phyloP scores from a whole-genome alignment of 768 basidiomycete genomes.

The Russula earlei region DNA sequence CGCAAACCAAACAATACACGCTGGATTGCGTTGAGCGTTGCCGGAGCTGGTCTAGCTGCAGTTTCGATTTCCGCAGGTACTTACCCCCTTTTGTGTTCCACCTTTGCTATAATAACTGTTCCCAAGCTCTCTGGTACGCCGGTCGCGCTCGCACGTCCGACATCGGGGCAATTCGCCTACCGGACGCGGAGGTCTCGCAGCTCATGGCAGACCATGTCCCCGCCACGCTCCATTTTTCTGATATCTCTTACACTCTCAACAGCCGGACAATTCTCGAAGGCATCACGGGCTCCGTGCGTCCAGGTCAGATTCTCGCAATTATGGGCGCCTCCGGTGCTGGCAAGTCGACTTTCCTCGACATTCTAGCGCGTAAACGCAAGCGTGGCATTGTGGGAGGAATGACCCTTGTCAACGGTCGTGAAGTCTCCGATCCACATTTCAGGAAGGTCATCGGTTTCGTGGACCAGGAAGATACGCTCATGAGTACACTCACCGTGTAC shows the following conservation, averaged over 20 bases:
- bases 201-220: constrained; percentile 94
- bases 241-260: constrained; percentile 69
- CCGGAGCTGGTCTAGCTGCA: constrained; percentile 67
- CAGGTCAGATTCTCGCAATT: constrained; percentile 89
- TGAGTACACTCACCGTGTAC: constrained; percentile 95
- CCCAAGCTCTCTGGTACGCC: constrained; percentile 79
- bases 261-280: constrained; percentile 62
- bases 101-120: not conserved
- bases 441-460: constrained; percentile 88
- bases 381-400: constrained; percentile 65
- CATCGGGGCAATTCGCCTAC: constrained; percentile 64
- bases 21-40: constrained; percentile 81
- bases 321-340: constrained; percentile 97
- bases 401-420: constrained; percentile 79
- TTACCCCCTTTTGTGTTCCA: constrained; percentile 6
- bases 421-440: constrained; percentile 65
- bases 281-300: constrained; percentile 75
- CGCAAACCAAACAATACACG: constrained; percentile 72
- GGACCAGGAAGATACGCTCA: constrained; percentile 96
- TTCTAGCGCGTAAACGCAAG: constrained; percentile 86
- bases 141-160: constrained; percentile 64
- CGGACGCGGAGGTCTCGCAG: constrained; percentile 70
- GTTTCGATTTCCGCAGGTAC: constrained; percentile 53
- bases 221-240: constrained; percentile 83
- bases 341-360: constrained; percentile 93